Evolutionary conservation across 1,284 basidiomycete genomes (phyloP).

Genomic region (Xerocomus nothofagi): DNA sequence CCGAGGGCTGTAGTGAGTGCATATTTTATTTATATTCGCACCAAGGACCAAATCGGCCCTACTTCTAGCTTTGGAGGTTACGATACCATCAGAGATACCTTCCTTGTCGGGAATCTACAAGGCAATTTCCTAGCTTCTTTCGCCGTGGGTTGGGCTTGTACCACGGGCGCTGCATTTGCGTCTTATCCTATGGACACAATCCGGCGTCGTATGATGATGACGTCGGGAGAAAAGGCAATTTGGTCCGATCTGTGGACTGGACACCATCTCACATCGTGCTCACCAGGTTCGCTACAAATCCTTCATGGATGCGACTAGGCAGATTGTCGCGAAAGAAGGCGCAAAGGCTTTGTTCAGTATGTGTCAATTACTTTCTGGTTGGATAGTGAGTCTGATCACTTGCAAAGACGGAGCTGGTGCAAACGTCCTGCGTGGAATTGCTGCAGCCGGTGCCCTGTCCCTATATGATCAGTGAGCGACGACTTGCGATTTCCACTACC

Average conservation of each 20-base stretch:
- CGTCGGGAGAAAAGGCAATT: slow-evolving; percentile 53
- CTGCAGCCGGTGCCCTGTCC: slow-evolving; percentile 71
- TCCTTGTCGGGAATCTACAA: slow-evolving; percentile 56
- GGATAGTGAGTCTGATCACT: slow-evolving; percentile 1
- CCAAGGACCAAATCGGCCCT: not conserved
- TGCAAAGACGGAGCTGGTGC: slow-evolving; percentile 50
- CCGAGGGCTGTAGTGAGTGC: slow-evolving; percentile 52
- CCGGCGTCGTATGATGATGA: slow-evolving; percentile 73
- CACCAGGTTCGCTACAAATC: slow-evolving; percentile 41
- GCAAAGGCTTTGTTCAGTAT: slow-evolving; percentile 57
- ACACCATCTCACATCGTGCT: not conserved
- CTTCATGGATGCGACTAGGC: slow-evolving; percentile 62
- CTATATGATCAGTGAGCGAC: slow-evolving; percentile 63
- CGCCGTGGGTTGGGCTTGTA: slow-evolving; percentile 55
- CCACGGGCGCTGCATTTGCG: slow-evolving; percentile 58
- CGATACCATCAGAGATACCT: slow-evolving; percentile 54
- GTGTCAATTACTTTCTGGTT: slow-evolving; percentile 6
- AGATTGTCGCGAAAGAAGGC: slow-evolving; percentile 62
- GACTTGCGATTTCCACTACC: not conserved
- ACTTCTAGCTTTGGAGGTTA: slow-evolving; percentile 44
- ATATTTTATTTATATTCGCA: not conserved
- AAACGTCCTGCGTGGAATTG: slow-evolving; percentile 65
- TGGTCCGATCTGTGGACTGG: not conserved
- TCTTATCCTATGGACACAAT: slow-evolving; percentile 71
- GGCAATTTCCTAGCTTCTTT: slow-evolving; percentile 68